A percentile compares a stretch with the other conserved stretches of the same genome.
Evolutionary conservation across 768 basidiomycete genomes (phyloP).

Genomic region (Mycena chlorophos): DNA sequence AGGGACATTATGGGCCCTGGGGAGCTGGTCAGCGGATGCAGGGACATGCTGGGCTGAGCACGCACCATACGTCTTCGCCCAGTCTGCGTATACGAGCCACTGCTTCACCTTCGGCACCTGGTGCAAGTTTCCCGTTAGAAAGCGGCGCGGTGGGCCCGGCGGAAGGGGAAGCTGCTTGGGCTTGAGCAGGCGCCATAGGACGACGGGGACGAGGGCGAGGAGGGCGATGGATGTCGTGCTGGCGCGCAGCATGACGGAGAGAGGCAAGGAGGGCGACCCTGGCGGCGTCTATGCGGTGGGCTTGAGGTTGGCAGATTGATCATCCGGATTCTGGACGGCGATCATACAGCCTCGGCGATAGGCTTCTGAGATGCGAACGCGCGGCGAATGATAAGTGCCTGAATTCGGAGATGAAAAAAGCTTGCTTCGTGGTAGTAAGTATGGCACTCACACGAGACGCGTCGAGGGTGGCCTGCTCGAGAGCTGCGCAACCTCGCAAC

Average conservation of each 20-base stretch:
- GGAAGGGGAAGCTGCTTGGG: constrained; percentile 20
- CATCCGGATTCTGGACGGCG: too few species aligned
- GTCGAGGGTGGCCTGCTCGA: too few species aligned
- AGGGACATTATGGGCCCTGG: constrained; percentile 44
- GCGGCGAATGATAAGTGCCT: too few species aligned
- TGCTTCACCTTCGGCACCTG: constrained; percentile 24
- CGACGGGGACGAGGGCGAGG: neutral
- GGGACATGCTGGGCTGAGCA: neutral
- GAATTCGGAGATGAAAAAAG: too few species aligned
- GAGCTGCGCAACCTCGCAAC: too few species aligned
- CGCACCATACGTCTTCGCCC: constrained; percentile 23
- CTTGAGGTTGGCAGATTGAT: too few species aligned
- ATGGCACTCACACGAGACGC: too few species aligned
- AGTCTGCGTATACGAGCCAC: constrained; percentile 24
- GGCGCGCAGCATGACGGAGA: neutral
- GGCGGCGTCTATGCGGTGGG: too few species aligned
- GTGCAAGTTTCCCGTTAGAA: constrained; percentile 28
- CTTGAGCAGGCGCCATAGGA: neutral
- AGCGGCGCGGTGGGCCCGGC: constrained; percentile 28
- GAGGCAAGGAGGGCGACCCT: too few species aligned
- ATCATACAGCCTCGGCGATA: too few species aligned
- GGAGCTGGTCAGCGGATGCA: neutral
- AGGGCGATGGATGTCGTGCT: neutral
- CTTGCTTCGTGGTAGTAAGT: too few species aligned
- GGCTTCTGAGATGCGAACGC: too few species aligned